Evolutionary conservation across 169 alveolate species (phyloP), one percentile per base, ranked within the genome.

Genomic region (Condylostoma magnum): DNA sequence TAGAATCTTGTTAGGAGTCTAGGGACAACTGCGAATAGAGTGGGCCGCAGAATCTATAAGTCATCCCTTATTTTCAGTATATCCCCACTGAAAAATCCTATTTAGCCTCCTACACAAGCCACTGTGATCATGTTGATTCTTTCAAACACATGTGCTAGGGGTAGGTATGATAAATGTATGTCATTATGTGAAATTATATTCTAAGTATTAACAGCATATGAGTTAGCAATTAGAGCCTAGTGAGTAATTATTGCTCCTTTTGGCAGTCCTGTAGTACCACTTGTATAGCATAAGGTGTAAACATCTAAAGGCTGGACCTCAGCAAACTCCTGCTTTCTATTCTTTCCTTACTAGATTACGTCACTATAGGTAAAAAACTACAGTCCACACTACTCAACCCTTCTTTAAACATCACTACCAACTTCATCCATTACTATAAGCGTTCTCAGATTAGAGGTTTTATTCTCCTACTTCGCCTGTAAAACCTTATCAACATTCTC

Each of bases 21-120:
- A 0, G 99, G 99, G 18, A 98, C 99, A 28, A 97, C 82, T 43
- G 88, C 69, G 83, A 98, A 94, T 66, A 98, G 67, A 0, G 99
- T 93, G 33, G 99, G 99, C 48, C 90, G 90, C 20, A 97, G 83
- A 57, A 67, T 80, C 48, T 89, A 89, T 27, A 97, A 77, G 67
- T 93, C 97, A 10, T 86, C 94, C 20, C 66, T 67, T 8, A 93
- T 63, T 43, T 84, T 91, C 25, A 58, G 74, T 12, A 80, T 79
- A 77, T 83, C 90, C 28, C 97, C 97, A 31, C 84, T 55, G 56
- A 67, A 86, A 58, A 84, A 85, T 0, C 94, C 95, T 3, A 85
- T 74, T 22, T 60, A 33, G 0, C 80, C 86, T n/a, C 92, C 91
- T 50, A 52, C 65, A n/a, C 65, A 69, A 3, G 2, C 30, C 15